A percentile compares a stretch with the other conserved stretches of the same genome.
These are phyloP conservation scores for Physcomitrellopsis africana DNA, from an alignment of 225 moss, liverwort and hornwort genomes.

Conservation along the genomic window DNA sequence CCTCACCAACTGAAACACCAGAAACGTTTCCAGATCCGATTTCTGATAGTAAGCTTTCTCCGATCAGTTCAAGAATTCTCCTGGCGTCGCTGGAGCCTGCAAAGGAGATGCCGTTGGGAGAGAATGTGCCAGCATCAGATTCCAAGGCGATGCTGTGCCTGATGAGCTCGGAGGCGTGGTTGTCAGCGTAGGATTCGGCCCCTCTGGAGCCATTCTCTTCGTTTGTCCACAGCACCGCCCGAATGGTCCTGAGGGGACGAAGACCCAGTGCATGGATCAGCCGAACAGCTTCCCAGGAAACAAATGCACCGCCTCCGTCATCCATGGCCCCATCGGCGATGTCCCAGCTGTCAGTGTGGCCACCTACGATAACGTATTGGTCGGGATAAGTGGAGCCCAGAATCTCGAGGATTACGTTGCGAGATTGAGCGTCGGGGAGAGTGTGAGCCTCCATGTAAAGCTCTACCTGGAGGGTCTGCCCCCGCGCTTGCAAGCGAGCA, in stretches of 20 bases:
- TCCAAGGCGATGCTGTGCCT: constrained; percentile 81
- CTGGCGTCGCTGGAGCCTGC: constrained; percentile 58
- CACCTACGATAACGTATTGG: constrained; percentile 77
- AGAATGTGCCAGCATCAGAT: constrained; percentile 81
- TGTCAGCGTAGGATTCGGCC: constrained; percentile 66
- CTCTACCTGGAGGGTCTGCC: constrained; percentile 75
- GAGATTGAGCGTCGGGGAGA: constrained; percentile 64
- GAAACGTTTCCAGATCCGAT: constrained; percentile 86
- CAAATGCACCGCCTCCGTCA: constrained; percentile 85
- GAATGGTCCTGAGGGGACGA: constrained; percentile 68
- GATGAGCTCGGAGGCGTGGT: constrained; percentile 50
- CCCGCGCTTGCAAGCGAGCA: constrained; percentile 72
- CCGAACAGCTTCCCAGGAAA: constrained; percentile 77
- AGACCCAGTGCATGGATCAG: constrained; percentile 39
- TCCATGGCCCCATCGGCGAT: constrained; percentile 92
- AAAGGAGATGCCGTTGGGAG: constrained; percentile 75
- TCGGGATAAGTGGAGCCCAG: constrained; percentile 62
- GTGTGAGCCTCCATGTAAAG: constrained; percentile 81
- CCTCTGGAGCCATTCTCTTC: constrained; percentile 86
- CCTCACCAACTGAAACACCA: constrained; percentile 67
- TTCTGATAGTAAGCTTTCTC: constrained; percentile 53
- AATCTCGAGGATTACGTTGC: constrained; percentile 77
- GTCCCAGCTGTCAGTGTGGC: constrained; percentile 94
- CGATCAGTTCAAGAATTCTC: constrained; percentile 55
- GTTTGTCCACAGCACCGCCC: constrained; percentile 81